Conservation (phyloP, 2,329 filamentous ascomycete species). For the Cucurbitaria berberidis region DNA sequence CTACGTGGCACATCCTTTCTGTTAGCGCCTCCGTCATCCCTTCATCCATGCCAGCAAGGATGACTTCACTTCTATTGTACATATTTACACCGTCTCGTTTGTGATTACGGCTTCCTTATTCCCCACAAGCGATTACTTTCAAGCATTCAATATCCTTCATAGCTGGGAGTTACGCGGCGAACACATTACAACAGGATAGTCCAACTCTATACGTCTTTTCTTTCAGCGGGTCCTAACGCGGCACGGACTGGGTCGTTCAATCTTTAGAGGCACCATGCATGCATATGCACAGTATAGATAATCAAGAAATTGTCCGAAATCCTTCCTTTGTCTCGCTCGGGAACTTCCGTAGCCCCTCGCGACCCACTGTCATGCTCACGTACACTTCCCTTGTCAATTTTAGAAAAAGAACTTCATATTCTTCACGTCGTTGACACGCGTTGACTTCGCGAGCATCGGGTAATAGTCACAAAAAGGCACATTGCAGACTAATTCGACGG, state of each 20-base stretch:
- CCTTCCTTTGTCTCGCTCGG: slow-evolving; percentile 1
- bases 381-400: not conserved
- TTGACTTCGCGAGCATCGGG: too few species aligned
- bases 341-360: not conserved
- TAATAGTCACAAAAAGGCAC: too few species aligned
- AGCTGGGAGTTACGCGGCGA: slow-evolving; percentile 14
- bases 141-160: slow-evolving; percentile 8
- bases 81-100: slow-evolving; percentile 11
- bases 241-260: not conserved
- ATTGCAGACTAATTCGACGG: too few species aligned
- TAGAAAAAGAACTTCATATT: not conserved
- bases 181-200: not conserved
- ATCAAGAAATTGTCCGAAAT: slow-evolving; percentile 8
- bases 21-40: not conserved
- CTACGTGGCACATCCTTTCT: not conserved
- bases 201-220: not conserved
- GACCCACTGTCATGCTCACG: not conserved
- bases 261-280: slow-evolving; percentile 3
- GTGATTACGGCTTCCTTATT: slow-evolving; percentile 6
- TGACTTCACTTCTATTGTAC: slow-evolving; percentile 1
- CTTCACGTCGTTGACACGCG: too few species aligned
- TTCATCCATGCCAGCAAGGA: slow-evolving; percentile 1
- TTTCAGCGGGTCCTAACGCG: slow-evolving; percentile 1
- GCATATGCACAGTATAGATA: slow-evolving; percentile 10
- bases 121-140: not conserved